Conservation (phyloP, 1,284 basidiomycete species). For the Sporisorium sorghi region DNA sequence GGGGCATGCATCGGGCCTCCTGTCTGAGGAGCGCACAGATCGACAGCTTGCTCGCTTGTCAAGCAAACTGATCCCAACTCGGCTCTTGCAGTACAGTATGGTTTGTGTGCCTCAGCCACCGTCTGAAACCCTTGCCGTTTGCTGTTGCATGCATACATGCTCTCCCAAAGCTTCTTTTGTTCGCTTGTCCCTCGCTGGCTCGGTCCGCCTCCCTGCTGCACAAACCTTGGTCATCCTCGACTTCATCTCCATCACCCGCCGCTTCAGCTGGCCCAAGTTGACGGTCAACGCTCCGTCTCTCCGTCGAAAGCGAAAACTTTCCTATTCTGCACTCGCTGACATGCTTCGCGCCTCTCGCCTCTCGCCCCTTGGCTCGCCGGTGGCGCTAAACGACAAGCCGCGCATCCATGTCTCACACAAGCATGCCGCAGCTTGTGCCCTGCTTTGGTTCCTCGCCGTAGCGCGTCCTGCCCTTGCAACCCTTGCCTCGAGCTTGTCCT, state of each 20-base stretch:
- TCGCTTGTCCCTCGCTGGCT: constrained; percentile 4
- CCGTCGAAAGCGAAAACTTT: no score
- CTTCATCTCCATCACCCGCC: not conserved
- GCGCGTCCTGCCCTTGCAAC: constrained; percentile 11
- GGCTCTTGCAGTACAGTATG: no score
- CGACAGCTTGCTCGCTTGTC: constrained; percentile 2
- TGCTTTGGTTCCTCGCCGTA: constrained; percentile 16
- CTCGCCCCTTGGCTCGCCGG: not conserved
- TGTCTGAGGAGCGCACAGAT: constrained; percentile 12
- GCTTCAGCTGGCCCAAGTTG: not conserved
- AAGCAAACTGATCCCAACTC: not conserved
- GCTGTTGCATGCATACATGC: constrained; percentile 5
- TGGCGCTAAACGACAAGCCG: constrained; percentile 1
- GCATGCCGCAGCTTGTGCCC: constrained; percentile 20
- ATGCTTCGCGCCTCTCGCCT: not conserved
- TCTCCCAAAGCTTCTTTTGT: not conserved
- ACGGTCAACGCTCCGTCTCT: not conserved
- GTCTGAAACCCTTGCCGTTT: not conserved
- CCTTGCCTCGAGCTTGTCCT: constrained; percentile 39
- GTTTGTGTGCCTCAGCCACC: constrained; percentile 12
- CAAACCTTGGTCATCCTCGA: no score
- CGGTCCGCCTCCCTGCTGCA: not conserved
- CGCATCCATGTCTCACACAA: constrained; percentile 16
- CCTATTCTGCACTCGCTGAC: not conserved
- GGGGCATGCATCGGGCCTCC: constrained; percentile 14